Conservation (phyloP, 768 basidiomycete species). For the Strobilomyces confusus region DNA sequence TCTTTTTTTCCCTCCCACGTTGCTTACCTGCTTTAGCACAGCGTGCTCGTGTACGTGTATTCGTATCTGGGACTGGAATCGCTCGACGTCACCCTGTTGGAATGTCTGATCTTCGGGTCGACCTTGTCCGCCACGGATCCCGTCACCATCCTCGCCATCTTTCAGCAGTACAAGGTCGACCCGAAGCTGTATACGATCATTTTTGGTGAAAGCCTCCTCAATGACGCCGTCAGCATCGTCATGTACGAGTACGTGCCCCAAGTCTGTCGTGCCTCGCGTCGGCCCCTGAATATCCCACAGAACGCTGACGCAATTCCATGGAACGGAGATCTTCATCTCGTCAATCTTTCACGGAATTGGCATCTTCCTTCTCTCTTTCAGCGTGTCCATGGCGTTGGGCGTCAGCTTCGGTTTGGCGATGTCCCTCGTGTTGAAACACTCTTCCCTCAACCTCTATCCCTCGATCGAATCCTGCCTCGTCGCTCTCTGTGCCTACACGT, state of each 20-base stretch:
- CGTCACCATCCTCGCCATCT: conserved; percentile 96
- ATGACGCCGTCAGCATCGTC: conserved; percentile 99
- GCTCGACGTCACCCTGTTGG: conserved; percentile 78
- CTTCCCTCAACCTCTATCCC: conserved; percentile 80
- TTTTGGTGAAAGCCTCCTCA: conserved; percentile 93
- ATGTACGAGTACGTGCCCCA: conserved; percentile 92
- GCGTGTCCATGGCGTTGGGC: conserved; percentile 90
- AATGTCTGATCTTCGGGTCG: conserved; percentile 95
- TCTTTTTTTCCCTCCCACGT: neutral
- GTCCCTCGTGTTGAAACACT: conserved; percentile 93
- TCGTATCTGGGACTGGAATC: conserved; percentile 91
- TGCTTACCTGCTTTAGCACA: conserved; percentile 54
- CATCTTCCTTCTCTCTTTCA: conserved; percentile 95
- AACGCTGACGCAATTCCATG: conserved; percentile 89
- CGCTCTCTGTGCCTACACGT: conserved; percentile 90
- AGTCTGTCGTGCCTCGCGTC: neutral
- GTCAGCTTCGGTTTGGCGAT: conserved; percentile 87
- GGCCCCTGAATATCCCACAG: conserved; percentile 37
- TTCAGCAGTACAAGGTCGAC: conserved; percentile 98
- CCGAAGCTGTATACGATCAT: conserved; percentile 97
- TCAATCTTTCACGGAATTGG: conserved; percentile 96
- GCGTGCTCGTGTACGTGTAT: conserved; percentile 91
- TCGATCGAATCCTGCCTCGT: conserved; percentile 97
- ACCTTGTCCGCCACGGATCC: conserved; percentile 97
- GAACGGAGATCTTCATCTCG: conserved; percentile 76